Evolutionary conservation across 1,139 yeast species (phyloP), one percentile per base, ranked within the genome.

Genomic region (Candida mesenterica): DNA sequence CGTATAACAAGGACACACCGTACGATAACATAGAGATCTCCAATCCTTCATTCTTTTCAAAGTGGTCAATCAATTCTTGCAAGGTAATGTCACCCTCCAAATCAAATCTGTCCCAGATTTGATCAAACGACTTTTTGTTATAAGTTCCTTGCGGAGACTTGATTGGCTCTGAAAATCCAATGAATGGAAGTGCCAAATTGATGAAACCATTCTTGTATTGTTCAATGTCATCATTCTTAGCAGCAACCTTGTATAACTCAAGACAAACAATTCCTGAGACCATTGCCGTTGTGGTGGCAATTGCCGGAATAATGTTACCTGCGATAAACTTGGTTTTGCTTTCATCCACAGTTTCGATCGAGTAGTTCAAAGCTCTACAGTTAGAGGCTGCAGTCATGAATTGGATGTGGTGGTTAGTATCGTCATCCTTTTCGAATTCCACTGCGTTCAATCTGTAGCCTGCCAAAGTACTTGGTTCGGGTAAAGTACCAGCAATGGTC

Each of bases 391-490:
- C 95, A n/a, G 94, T 72, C 49, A 92, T 94, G 61, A 94, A 92
- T 57, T 90, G 96, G 53, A 92, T 92, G 62, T 94, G 98, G 55
- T 88, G 95, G 60, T 94, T 92, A 10, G 95, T 67, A 55, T 92
- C 99, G 60, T 92, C 98, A 63, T 92, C 99, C 65, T 92, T 92
- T 64, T 92, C 99, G 57, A 92, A 94, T 51, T 90, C 97, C 36
- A 85, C 92, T 15, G 96, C 94, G 27, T 57, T 70, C 51, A 92
- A 71, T 55, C 95, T 77, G 66, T 83, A 89, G 1, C 96, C 97
- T 3, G 94, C 95, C 53, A 94, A 67, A 1, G 92, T 70, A 4
- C 95, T 79, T 30, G 97, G 96, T 39, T 86, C 81, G 25, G 99
- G 99, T 48, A 92, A 74, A 14, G 83, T 72, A 29, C 83, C 79